Percentiles rank a stretch among this genome's conserved stretches.
Conservation (phyloP, 768 basidiomycete genomes). For the Termitomyces sp. region DNA sequence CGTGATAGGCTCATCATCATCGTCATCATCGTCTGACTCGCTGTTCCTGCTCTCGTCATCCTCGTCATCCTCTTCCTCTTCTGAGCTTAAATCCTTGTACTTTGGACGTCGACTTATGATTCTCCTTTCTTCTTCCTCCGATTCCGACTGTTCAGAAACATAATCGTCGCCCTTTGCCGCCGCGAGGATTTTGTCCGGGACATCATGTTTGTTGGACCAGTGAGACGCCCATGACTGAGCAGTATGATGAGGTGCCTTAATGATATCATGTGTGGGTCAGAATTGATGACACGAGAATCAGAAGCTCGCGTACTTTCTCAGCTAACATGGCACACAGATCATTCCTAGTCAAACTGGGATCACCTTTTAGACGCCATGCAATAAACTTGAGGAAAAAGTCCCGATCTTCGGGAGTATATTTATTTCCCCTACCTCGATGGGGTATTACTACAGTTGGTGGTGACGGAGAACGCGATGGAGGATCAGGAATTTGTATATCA, state of each 20-base stretch:
- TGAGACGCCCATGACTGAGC: conserved; percentile 61
- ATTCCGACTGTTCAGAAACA: conserved; percentile 18
- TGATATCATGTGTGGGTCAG: conserved; percentile 6
- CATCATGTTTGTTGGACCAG: conserved; percentile 60
- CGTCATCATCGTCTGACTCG: conserved; percentile 26
- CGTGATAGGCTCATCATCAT: conserved; percentile 26
- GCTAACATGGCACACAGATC: conserved; percentile 52
- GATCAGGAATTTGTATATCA: conserved; percentile 52
- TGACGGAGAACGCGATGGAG: conserved; percentile 65
- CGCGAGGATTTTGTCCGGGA: conserved; percentile 62
- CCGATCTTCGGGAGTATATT: conserved; percentile 62
- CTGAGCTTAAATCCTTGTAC: conserved; percentile 31
- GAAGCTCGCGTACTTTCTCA: conserved; percentile 40
- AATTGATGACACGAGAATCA: conserved; percentile 5
- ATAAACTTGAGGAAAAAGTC: conserved; percentile 65
- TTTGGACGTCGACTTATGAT: conserved; percentile 20
- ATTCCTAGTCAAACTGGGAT: conserved; percentile 47
- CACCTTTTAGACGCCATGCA: conserved; percentile 51
- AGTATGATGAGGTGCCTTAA: conserved; percentile 63
- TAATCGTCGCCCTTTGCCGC: conserved; percentile 31
- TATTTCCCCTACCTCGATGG: conserved; percentile 45
- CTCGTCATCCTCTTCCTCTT: conserved; percentile 23
- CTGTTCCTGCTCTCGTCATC: conserved; percentile 20
- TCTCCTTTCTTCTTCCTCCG: conserved; percentile 18
- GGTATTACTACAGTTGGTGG: conserved; percentile 53